Evolutionary conservation across 306 rosid species (phyloP), one percentile per base, ranked within the genome.

Genomic region (Fagus sylvatica): DNA sequence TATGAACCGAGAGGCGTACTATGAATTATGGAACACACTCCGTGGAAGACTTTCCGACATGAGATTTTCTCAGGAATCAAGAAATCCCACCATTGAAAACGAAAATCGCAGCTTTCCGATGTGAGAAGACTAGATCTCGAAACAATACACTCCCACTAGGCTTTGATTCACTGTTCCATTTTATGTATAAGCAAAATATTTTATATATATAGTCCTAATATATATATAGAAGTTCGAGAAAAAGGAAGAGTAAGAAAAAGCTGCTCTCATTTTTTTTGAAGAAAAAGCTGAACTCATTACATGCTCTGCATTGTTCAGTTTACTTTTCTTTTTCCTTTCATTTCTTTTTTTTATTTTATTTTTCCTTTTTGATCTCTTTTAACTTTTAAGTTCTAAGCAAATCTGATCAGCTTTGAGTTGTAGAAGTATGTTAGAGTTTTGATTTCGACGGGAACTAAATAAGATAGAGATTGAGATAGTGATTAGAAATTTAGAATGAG

Each of bases 61-160:
- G 48, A 82, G 66, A 80, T 82, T 82, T 76, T 72, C 84, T 75
- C 88, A 70, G 78, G 79, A 76, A 85, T 30, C 79, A 66, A 87
- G 83, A 87, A 87, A 76, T 81, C 78, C 76, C 74, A 69, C 28
- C 28, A 22, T 22, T 22, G 28, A 22, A 53, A 60, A 19, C 61
- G 62, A 74, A 84, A 84, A 66, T 73, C 65, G 85, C 68, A 4
- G 90, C 30, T 78, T 80, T 74, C 73, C 68, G 78, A 85, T 67
- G 84, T 81, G 7, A 33, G 40, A 12, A 15, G 6, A 54, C 7
- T 49, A 22, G 85, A 80, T 84, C 88, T 85, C 70, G 75, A 82
- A 84, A 84, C 67, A 80, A 84, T 43, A 67, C 60, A 79, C 54
- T 66, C 59, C 41, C 57, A 16, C 69, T 68, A 53, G 41, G 74